Evolutionary conservation across 257 asterid genomes (phyloP), one percentile per base, ranked within the genome.

Genomic region (Nicotiana attenuata): DNA sequence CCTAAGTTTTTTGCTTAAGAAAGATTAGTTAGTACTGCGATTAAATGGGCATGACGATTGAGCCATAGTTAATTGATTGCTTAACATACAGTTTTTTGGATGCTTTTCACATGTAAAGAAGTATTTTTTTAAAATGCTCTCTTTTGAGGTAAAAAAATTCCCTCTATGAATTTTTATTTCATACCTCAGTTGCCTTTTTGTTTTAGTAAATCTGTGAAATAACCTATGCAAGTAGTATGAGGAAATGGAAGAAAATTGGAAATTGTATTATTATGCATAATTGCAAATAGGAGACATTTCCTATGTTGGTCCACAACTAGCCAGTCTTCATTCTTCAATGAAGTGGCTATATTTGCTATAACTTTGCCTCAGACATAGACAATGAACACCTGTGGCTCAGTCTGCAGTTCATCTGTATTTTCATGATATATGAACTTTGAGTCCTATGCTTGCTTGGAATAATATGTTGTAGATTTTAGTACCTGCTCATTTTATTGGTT

Each of bases 391-490:
- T 64, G 41, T 64, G 69, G 69, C 69, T 24, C n/a, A 64, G 69
- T 64, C 9, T 64, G 7, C 78, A 20, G 78, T 71, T 71, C 20
- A 5, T 71, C 38, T 71, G 35, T 20, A 13, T 71, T 71, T 69
- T 71, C 35, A 71, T 45, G 60, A 71, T 22, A 13, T 22, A 14
- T 71, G 60, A 55, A 45, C 20, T 45, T 71, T 71, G 78, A 41
- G 38, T 47, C 60, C 26, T 47, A 7, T 71, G 60, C 78, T 45
- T 45, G 78, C 60, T 71, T 71, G 60, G 78, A 71, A 71, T 71
- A 71, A 71, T 71, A 45, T 71, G 50, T 71, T 71, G 60, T 71
- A 47, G 22, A 71, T 71, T 45, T 22, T 71, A 7, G 22, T 22
- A 20, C 14, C 78, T 71, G 78, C 78, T 22, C 20, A 45, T 71